Percentiles rank a stretch among this genome's conserved stretches.
phyloP scores from a whole-genome alignment of 1,139 yeast genomes.

The Kurtzmaniella quercitrusa region DNA sequence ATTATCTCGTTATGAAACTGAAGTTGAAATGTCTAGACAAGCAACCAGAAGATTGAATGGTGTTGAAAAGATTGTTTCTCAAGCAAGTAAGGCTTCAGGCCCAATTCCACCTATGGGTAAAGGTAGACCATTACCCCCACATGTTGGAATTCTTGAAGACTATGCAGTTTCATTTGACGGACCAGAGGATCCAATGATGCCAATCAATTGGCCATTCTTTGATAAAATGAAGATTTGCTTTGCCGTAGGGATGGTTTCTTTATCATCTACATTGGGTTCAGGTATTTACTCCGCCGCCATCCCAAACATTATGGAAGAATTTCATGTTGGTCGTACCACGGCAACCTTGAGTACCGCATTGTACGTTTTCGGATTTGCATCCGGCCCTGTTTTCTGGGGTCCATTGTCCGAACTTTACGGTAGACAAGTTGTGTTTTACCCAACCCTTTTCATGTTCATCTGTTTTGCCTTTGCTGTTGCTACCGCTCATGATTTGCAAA shows the following conservation, averaged over 20 bases:
- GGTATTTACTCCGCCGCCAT: constrained; percentile 59
- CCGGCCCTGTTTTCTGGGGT: constrained; percentile 80
- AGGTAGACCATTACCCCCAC: constrained; percentile 49
- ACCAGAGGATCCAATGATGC: constrained; percentile 56
- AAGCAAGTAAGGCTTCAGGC: constrained; percentile 20
- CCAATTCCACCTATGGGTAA: constrained; percentile 51
- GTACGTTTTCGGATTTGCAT: constrained; percentile 76
- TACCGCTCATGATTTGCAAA: constrained; percentile 67
- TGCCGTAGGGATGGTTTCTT: constrained; percentile 31
- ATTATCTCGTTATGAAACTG: constrained; percentile 12
- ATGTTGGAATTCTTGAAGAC: constrained; percentile 45
- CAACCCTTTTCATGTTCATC: constrained; percentile 53
- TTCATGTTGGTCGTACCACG: constrained; percentile 50
- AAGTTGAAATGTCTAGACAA: constrained; percentile 11
- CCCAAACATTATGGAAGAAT: constrained; percentile 35
- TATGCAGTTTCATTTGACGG: constrained; percentile 61
- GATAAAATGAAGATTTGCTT: constrained; percentile 38
- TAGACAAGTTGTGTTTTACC: constrained; percentile 52
- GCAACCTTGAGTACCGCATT: constrained; percentile 65
- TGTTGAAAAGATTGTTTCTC: constrained; percentile 20
- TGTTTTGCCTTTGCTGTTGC: constrained; percentile 70
- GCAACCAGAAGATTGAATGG: constrained; percentile 22
- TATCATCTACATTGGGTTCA: constrained; percentile 50
- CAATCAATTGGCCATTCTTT: constrained; percentile 53
- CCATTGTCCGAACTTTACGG: constrained; percentile 78